phyloP scores from a whole-genome alignment of 2,329 filamentous ascomycete genomes.

The Botryotinia convoluta region DNA sequence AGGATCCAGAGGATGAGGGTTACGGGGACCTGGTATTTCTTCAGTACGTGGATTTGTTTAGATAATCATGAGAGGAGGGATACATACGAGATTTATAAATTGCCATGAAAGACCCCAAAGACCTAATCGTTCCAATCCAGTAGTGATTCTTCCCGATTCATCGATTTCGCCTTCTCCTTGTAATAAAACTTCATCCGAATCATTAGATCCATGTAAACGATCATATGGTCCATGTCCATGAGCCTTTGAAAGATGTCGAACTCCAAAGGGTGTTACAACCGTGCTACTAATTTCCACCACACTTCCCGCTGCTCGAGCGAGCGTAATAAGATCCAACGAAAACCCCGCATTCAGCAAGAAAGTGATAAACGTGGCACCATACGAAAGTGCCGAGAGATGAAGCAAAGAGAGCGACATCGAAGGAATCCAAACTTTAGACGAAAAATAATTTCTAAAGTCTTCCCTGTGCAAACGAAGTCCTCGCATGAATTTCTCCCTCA shows the following conservation, averaged over 20 bases:
- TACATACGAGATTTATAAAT: conserved; percentile 41
- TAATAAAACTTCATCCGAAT: background rate
- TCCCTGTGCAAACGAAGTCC: conserved; percentile 31
- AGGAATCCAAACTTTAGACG: conserved; percentile 43
- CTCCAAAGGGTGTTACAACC: conserved; percentile 49
- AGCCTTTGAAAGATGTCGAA: conserved; percentile 41
- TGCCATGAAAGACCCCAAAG: conserved; percentile 46
- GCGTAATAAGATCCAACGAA: conserved; percentile 47
- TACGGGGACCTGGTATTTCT: conserved; percentile 37
- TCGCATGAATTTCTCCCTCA: conserved; percentile 6
- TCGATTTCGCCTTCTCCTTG: conserved; percentile 6
- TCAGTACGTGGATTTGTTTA: background rate
- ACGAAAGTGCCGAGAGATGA: conserved; percentile 55
- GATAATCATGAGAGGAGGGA: background rate
- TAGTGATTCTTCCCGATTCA: conserved; percentile 32
- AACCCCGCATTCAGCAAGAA: conserved; percentile 52
- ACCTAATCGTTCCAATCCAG: conserved; percentile 42
- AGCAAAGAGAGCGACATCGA: conserved; percentile 51
- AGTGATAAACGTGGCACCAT: conserved; percentile 54
- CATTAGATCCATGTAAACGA: conserved; percentile 4
- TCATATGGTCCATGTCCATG: conserved; percentile 35
- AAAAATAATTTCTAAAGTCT: conserved; percentile 42
- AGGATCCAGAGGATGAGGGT: conserved; percentile 40
- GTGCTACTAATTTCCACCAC: conserved; percentile 54
- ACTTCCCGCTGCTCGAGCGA: conserved; percentile 47